Conservation (phyloP, 2,329 filamentous ascomycete species). For the Colletotrichum tamarilloi region DNA sequence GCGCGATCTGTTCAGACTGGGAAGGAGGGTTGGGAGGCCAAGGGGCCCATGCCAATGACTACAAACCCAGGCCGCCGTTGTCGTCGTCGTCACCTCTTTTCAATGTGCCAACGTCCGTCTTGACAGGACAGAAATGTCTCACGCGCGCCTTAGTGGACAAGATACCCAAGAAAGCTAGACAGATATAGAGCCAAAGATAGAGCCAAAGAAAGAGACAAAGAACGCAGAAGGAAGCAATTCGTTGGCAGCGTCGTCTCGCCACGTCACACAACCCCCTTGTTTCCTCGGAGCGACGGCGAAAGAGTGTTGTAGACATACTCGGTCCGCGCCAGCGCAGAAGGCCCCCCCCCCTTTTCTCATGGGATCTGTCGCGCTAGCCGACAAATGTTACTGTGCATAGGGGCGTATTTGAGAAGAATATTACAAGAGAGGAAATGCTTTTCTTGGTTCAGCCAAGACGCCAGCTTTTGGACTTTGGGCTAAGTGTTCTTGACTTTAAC, state of each 20-base stretch:
- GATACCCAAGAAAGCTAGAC: too few relatives aligned
- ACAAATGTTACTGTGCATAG: background rate
- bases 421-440: too few relatives aligned
- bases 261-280: background rate
- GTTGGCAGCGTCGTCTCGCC: background rate
- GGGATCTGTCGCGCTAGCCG: background rate
- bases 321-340: background rate
- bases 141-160: too few relatives aligned
- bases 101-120: background rate
- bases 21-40: too few relatives aligned
- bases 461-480: too few relatives aligned
- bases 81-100: background rate
- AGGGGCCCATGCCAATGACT: background rate
- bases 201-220: too few relatives aligned
- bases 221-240: background rate
- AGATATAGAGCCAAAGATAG: too few relatives aligned
- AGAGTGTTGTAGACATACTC: too few relatives aligned
- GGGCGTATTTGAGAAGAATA: background rate
- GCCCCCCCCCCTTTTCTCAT: background rate
- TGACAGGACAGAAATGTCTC: background rate
- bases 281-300: background rate
- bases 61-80: background rate
- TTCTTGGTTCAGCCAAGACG: too few relatives aligned
- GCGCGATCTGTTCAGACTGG: background rate
- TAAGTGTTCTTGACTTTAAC: too few relatives aligned